Base-by-base conservation (phyloP, 176 grass and related monocot genomes). In the Zea luxurians region DNA sequence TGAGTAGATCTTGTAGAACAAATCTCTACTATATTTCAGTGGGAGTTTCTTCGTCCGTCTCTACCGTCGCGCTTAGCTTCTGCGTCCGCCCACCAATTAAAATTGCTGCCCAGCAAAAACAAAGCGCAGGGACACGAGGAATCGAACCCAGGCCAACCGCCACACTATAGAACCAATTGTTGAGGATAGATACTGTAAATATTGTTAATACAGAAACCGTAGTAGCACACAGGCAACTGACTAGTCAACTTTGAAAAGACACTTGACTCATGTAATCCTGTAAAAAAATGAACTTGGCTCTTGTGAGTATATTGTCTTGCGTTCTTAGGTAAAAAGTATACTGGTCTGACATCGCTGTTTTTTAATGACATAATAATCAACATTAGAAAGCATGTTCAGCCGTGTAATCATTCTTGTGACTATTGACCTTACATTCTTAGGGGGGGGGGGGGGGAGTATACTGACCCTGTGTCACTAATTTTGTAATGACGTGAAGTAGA, bases 391-490 rank as follows among this genome's bases (percentile, higher is more conserved):
- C 54, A 57, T 57, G 17, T 8, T 2, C 3, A 61, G 4, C 20
- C 21, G 4, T 61, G 10, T 61, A 35, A 55, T 41, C 17, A 27
- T 66, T 71, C 8, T 60, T 49, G 40, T 70, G 8, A 62, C 35
- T 67, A 13, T 6, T 66, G 48, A 83, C 13, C 65, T 40, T 12
- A n/a, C n/a, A 42, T 67, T 83, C 37, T n/a, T n/a, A n/a, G n/a
- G n/a, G n/a, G n/a, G 27, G 27, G 27, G 6, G 8, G 66, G 4
- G 1, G 3, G 13, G 40, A 8, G 13, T 18, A n/a, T 27, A 27
- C 10, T 46, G 13, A 27, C 10, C 27, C 38, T 67, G 13, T 37
- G 27, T 35, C 72, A 16, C 68, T 37, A 13, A 10, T 34, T 66
- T 18, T 61, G 17, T 74, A 27, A 37, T 0, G 8, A 21, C 64